Conservation (phyloP, 2,329 filamentous ascomycete genomes). For the Periconia digitata region DNA sequence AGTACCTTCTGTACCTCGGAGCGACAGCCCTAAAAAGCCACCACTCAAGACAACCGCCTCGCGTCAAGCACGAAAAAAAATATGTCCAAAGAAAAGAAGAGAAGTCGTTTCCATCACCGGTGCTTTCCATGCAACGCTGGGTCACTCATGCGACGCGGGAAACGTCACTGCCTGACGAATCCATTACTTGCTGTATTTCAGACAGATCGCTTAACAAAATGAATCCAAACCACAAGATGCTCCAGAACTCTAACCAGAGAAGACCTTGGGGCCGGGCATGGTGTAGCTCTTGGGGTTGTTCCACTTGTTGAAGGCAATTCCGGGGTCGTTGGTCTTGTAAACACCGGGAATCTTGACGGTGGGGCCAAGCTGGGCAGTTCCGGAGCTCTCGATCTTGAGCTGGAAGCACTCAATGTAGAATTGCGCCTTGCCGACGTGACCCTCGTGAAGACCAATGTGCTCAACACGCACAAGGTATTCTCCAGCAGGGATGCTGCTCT, state of each 20-base stretch:
- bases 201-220: too few relatives aligned
- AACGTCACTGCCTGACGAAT: too few relatives aligned
- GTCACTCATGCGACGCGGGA: background rate
- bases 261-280: slow-evolving; percentile 35
- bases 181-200: too few relatives aligned
- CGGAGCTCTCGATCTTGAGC: slow-evolving; percentile 49
- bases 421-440: slow-evolving; percentile 32
- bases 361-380: slow-evolving; percentile 47
- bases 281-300: slow-evolving; percentile 35
- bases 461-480: slow-evolving; percentile 42
- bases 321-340: slow-evolving; percentile 51
- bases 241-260: slow-evolving; percentile 8
- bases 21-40: background rate
- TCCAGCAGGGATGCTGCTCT: slow-evolving; percentile 44
- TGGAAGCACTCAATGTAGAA: slow-evolving; percentile 46
- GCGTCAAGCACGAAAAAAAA: background rate
- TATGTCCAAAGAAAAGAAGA: background rate
- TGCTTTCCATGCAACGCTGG: background rate
- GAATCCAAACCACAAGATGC: too few relatives aligned
- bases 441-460: slow-evolving; percentile 38
- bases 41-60: background rate
- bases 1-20: background rate
- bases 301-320: slow-evolving; percentile 52
- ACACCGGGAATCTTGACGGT: slow-evolving; percentile 53
- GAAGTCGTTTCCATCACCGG: background rate